These are phyloP conservation scores for Fonsecaea multimorphosa DNA, from an alignment of 2,329 filamentous ascomycete species.

Conservation along the genomic window DNA sequence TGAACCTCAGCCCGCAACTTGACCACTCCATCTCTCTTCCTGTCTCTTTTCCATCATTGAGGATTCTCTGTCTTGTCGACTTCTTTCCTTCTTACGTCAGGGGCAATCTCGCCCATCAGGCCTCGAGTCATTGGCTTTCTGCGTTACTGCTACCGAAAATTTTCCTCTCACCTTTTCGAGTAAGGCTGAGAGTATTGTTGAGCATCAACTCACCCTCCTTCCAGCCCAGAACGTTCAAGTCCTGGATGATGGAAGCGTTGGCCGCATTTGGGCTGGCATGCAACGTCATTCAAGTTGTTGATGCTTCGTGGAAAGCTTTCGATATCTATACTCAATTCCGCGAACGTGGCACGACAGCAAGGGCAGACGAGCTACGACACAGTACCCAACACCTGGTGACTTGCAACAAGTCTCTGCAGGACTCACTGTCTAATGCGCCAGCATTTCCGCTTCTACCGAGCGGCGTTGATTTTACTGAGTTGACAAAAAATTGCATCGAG, in stretches of 20 bases:
- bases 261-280: slow-evolving; percentile 4
- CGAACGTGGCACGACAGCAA: slow-evolving; percentile 7
- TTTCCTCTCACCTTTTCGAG: not conserved
- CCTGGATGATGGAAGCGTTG: slow-evolving; percentile 12
- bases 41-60: not conserved
- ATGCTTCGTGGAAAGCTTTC: slow-evolving; percentile 2
- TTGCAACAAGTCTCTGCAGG: slow-evolving; percentile 1
- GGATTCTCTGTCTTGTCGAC: not conserved
- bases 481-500: slow-evolving; percentile 3
- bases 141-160: not conserved
- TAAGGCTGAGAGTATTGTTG: not conserved
- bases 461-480: not conserved
- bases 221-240: not conserved
- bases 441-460: not conserved
- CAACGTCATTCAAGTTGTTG: slow-evolving; percentile 16
- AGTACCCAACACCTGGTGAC: not conserved
- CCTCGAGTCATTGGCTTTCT: not conserved
- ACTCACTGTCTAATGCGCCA: not conserved
- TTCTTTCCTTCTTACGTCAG: not conserved
- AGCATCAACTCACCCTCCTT: not conserved
- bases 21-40: not conserved
- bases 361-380: not conserved
- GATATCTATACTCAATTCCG: slow-evolving; percentile 10
- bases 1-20: not conserved
- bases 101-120: not conserved